These are phyloP conservation scores for Fragaria nilgerrensis DNA, from an alignment of 306 rosid genomes.

Conservation along the genomic window DNA sequence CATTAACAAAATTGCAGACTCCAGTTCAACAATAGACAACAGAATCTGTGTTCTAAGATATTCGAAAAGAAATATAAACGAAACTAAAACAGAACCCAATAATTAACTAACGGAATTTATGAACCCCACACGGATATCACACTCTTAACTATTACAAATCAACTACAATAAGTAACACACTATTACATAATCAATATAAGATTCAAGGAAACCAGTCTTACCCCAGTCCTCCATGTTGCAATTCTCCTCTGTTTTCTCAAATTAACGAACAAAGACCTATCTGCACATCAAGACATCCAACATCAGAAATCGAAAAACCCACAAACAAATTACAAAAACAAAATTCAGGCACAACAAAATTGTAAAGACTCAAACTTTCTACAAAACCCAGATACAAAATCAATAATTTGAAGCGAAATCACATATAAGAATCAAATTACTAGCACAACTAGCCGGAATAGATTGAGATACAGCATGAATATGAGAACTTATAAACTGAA, in stretches of 20 bases:
- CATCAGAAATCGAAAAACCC: conserved; percentile 4
- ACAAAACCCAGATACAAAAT: neutral
- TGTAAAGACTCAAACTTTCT: neutral
- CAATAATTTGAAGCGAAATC: neutral
- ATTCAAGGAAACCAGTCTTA: conserved; percentile 35
- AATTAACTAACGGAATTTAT: neutral
- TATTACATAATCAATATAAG: neutral
- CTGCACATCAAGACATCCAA: conserved; percentile 6
- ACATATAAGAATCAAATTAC: neutral
- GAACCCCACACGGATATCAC: neutral
- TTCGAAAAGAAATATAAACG: conserved; percentile 3
- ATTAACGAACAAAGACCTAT: neutral
- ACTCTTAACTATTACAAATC: neutral
- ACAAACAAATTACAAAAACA: neutral
- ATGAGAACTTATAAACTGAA: neutral
- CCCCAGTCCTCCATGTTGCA: conserved; percentile 71
- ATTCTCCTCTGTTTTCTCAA: neutral
- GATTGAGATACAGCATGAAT: neutral
- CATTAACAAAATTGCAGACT: conserved; percentile 7
- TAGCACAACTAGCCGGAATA: neutral
- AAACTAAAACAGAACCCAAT: neutral
- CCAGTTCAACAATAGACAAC: neutral
- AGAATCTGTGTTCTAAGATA: neutral
- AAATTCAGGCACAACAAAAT: neutral
- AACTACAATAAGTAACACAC: neutral